Base-by-base conservation (phyloP, 1,284 basidiomycete genomes). In the Porodaedalea pini region DNA sequence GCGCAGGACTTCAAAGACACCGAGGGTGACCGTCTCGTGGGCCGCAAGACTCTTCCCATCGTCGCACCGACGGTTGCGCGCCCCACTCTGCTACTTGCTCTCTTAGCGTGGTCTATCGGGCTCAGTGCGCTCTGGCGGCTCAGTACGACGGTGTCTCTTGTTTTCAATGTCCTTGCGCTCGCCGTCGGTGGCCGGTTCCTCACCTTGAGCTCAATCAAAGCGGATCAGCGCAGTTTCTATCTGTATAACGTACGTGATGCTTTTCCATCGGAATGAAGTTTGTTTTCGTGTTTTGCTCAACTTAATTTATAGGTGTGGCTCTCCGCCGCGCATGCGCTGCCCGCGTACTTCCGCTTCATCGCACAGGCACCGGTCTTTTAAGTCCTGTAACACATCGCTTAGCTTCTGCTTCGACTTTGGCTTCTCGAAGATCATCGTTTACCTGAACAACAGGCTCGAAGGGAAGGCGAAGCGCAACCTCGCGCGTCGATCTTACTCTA, bases 1-100 rank as follows among this genome's bases (percentile, higher is more conserved):
- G 68, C 70, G 0, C 74, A 76, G 62, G 76, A 78, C 54, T 77
- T 75, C 62, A 68, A 69, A 25, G 77, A 78, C 54, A 66, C 69
- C 4, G 68, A 65, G 7, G 77, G 77, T 4, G 76, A 78, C 59
- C 61, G 58, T 5, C 61, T 48, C 4, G 65, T 68, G 21, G 74
- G 75, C 10, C 67, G 76, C 10, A 66, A 63, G 3, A 78, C 77
- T 0, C 61, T 78, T 11, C 75, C 76, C 17, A 73, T 77, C 43
- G 61, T 66, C 17, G 65, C 66, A 0, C 73, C 71, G 19, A 44
- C 40, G 10, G 11, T 55, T 19, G 58, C 58, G 4, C 48, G 53
- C 7, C 54, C 52, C 11, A 59, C 47, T 25, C 47, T 59, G n/a
- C 17, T 56, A 40, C 31, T 59, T 29, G 58, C 53, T 8, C 47